These are phyloP conservation scores for Pisolithus orientalis DNA, from an alignment of 768 basidiomycete species.

Conservation along the genomic window DNA sequence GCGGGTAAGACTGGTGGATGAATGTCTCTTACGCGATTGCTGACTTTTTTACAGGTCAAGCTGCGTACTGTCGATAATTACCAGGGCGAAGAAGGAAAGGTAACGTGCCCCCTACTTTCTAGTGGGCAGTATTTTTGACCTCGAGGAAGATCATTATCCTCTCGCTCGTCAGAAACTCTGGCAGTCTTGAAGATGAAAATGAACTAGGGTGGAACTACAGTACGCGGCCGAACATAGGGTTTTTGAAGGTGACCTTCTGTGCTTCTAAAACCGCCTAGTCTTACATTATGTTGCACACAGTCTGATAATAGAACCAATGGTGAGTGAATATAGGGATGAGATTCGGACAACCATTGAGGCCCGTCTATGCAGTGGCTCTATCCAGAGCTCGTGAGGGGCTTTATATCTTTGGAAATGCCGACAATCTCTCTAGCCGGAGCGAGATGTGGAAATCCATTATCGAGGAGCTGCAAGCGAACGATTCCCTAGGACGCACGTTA, in stretches of 20 bases:
- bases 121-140: not conserved
- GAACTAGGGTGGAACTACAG: slow-evolving; percentile 12
- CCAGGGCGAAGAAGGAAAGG: slow-evolving; percentile 69
- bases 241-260: slow-evolving; percentile 49
- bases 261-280: not conserved
- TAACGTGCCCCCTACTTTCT: slow-evolving; percentile 12
- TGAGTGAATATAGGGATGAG: slow-evolving; percentile 8
- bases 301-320: slow-evolving; percentile 53
- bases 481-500: slow-evolving; percentile 43
- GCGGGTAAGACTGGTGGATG: slow-evolving; percentile 34
- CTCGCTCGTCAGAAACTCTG: slow-evolving; percentile 68
- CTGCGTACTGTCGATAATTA: slow-evolving; percentile 75
- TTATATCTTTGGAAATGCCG: slow-evolving; percentile 65
- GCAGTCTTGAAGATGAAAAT: slow-evolving; percentile 35
- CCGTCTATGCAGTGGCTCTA: slow-evolving; percentile 45
- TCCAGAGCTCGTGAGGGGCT: slow-evolving; percentile 72
- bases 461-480: slow-evolving; percentile 46
- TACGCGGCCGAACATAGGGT: slow-evolving; percentile 49
- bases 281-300: slow-evolving; percentile 23
- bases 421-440: slow-evolving; percentile 43
- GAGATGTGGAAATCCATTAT: slow-evolving; percentile 54
- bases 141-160: slow-evolving; percentile 57
- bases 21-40: not conserved
- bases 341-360: not conserved
- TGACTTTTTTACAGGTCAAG: slow-evolving; percentile 40